Percentiles rank a stretch among this genome's conserved stretches.
These are phyloP conservation scores for Annulohypoxylon truncatum DNA, from an alignment of 2,329 filamentous ascomycete species.

Conservation along the genomic window DNA sequence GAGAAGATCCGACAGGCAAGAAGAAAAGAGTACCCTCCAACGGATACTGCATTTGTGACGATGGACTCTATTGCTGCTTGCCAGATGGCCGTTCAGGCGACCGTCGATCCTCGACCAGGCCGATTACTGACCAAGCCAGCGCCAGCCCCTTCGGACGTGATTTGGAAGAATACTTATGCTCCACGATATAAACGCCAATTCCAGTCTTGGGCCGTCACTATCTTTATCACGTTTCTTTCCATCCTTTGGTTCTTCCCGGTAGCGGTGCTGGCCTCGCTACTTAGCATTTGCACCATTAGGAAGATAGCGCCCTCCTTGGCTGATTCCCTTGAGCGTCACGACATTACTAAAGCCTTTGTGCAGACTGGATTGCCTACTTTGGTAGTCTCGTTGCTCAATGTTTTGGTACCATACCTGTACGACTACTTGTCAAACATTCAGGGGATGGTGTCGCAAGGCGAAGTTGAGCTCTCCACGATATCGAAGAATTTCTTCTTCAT, in stretches of 20 bases:
- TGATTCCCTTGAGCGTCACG: constrained; percentile 73
- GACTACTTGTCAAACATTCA: constrained; percentile 91
- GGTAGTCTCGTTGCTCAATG: constrained; percentile 85
- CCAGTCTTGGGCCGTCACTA: constrained; percentile 84
- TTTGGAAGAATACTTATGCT: constrained; percentile 94
- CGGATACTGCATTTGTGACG: constrained; percentile 91
- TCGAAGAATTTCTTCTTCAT: constrained; percentile 99
- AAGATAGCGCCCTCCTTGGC: constrained; percentile 78
- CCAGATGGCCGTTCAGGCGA: constrained; percentile 96
- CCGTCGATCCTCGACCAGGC: constrained; percentile 89
- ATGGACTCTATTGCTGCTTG: constrained; percentile 94
- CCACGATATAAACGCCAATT: constrained; percentile 78
- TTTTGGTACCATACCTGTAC: constrained; percentile 93
- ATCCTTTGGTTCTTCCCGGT: constrained; percentile 90
- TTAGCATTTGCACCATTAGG: constrained; percentile 84
- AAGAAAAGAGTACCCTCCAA: constrained; percentile 79
- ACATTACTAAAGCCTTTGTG: constrained; percentile 79
- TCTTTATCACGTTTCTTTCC: constrained; percentile 84
- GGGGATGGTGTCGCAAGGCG: constrained; percentile 94
- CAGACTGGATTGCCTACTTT: constrained; percentile 89
- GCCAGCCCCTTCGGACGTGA: constrained; percentile 89
- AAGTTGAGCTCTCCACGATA: constrained; percentile 93
- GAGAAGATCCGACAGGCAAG: constrained; percentile 77
- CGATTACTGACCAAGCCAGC: constrained; percentile 86
- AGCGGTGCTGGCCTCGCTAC: constrained; percentile 78